Evolutionary conservation across 805 yeast genomes (phyloP).

Genomic region (Ogataea methanolica): DNA sequence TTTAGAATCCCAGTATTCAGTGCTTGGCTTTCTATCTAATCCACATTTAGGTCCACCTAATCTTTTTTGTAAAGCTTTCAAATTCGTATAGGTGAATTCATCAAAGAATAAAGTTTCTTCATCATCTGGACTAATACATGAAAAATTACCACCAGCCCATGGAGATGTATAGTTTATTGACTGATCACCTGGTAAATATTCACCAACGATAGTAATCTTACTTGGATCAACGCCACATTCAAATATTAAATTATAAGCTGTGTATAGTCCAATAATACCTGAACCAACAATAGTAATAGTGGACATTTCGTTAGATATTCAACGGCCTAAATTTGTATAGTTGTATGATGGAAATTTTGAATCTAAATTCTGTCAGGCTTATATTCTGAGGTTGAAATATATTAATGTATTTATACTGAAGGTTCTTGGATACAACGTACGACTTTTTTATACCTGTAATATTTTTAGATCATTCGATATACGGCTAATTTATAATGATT

Average conservation of each 20-base stretch:
- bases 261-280: slow-evolving; percentile 66
- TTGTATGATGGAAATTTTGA: no score
- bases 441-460: no score
- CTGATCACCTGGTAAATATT: slow-evolving; percentile 74
- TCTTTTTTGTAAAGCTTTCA: slow-evolving; percentile 36
- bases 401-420: no score
- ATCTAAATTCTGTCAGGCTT: no score
- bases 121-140: slow-evolving; percentile 58
- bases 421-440: no score
- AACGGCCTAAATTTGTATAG: no score
- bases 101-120: slow-evolving; percentile 47
- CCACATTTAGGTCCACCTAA: slow-evolving; percentile 54
- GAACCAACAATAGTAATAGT: slow-evolving; percentile 38
- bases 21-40: slow-evolving; percentile 47
- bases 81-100: slow-evolving; percentile 49
- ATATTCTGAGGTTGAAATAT: no score
- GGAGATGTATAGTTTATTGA: slow-evolving; percentile 74
- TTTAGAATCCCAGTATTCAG: slow-evolving; percentile 51
- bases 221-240: slow-evolving; percentile 34
- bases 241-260: slow-evolving; percentile 46
- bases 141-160: slow-evolving; percentile 69
- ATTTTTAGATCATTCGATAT: no score
- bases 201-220: slow-evolving; percentile 55
- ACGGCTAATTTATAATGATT: no score
- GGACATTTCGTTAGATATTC: slow-evolving; percentile 4